These are phyloP conservation scores for Arctostaphylos glauca DNA, from an alignment of 148 eudicot species.

Conservation along the genomic window DNA sequence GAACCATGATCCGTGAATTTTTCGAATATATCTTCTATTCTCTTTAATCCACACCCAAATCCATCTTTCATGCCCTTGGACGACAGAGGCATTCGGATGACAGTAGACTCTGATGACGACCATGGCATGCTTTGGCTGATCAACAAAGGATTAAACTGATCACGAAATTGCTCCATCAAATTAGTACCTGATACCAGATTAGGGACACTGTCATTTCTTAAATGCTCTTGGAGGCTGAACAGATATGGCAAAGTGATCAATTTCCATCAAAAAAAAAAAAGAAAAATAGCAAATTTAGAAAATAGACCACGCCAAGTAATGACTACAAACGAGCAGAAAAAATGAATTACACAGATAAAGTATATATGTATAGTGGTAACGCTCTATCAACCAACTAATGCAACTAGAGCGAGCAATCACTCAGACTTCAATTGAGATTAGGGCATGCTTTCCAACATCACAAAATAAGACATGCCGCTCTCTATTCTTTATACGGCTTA, in stretches of 20 bases:
- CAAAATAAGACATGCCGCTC: neutral
- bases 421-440: neutral
- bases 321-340: neutral
- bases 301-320: neutral
- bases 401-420: neutral
- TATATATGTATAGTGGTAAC: neutral
- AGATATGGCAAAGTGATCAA: constrained; percentile 5
- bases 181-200: constrained; percentile 58
- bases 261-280: constrained; percentile 3
- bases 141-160: constrained; percentile 86
- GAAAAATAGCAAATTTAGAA: neutral
- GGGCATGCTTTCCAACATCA: neutral
- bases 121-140: constrained; percentile 60
- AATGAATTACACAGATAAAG: neutral
- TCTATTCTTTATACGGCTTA: neutral
- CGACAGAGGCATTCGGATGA: constrained; percentile 92
- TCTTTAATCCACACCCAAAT: constrained; percentile 52
- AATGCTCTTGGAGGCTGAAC: constrained; percentile 9
- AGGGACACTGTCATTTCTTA: constrained; percentile 16
- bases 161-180: constrained; percentile 76
- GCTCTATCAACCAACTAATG: neutral
- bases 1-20: constrained; percentile 78
- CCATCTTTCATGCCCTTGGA: constrained; percentile 56
- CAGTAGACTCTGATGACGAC: constrained; percentile 52
- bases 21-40: constrained; percentile 50